Evolutionary conservation across 2,329 filamentous ascomycete species (phyloP).

Genomic region (Diaporthe citriasiana): DNA sequence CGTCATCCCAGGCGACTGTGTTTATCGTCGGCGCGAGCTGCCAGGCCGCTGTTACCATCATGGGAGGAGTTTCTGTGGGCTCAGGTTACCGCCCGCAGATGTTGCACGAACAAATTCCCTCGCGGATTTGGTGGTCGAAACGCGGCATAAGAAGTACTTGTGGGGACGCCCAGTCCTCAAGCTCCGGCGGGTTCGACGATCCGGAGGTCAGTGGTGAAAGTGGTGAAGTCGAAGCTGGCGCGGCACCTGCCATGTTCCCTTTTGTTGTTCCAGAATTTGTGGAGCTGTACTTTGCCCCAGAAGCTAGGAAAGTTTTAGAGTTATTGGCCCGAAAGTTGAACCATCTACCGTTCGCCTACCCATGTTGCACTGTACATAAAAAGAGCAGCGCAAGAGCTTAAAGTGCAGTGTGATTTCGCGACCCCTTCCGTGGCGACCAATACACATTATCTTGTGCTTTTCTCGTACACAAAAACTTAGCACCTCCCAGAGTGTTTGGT

Average conservation of each 20-base stretch:
- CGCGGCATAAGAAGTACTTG: neutral
- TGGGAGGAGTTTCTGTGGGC: conserved; percentile 12
- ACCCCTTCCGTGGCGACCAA: neutral
- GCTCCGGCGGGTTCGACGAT: conserved; percentile 15
- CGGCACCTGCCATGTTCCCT: neutral
- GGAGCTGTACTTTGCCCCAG: conserved; percentile 12
- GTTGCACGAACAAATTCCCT: conserved; percentile 1
- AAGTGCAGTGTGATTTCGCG: neutral
- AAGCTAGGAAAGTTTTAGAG: conserved; percentile 25
- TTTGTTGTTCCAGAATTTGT: conserved; percentile 20
- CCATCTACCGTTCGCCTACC: neutral
- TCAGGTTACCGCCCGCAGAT: conserved; percentile 16
- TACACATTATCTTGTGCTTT: neutral
- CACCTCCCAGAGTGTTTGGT: neutral
- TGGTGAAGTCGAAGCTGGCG: conserved; percentile 3
- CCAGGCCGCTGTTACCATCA: neutral
- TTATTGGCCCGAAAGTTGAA: conserved; percentile 29
- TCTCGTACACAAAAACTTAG: neutral
- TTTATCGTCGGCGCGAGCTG: neutral
- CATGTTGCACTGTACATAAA: neutral
- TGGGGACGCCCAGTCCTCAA: conserved; percentile 25
- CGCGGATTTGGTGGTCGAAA: conserved; percentile 4
- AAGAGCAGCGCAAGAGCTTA: neutral
- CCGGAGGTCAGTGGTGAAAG: conserved; percentile 13
- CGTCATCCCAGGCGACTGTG: neutral